Conservation (phyloP, 2,329 filamentous ascomycete species). For the Cercospora brassicicola region DNA sequence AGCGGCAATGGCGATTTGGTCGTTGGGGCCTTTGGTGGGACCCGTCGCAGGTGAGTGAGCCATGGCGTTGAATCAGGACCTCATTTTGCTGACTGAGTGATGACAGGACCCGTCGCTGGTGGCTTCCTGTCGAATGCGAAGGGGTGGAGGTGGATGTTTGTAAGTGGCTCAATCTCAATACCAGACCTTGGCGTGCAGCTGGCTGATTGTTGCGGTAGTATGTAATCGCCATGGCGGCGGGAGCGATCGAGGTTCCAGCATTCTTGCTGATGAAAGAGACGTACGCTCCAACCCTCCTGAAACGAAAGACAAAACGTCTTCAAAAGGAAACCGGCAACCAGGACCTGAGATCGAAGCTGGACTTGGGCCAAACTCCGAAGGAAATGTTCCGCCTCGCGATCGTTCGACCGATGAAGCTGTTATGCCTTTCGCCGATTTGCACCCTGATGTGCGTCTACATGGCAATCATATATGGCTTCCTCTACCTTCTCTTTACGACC, state of each 20-base stretch:
- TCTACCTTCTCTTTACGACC: slow-evolving; percentile 35
- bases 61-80: background rate
- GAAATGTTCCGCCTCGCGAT: slow-evolving; percentile 49
- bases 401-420: slow-evolving; percentile 51
- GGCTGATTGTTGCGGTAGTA: slow-evolving; percentile 45
- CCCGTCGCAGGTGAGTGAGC: slow-evolving; percentile 13
- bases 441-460: slow-evolving; percentile 31
- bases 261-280: slow-evolving; percentile 49
- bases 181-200: background rate
- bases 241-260: slow-evolving; percentile 39
- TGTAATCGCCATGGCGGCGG: slow-evolving; percentile 48
- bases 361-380: slow-evolving; percentile 39
- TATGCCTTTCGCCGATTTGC: slow-evolving; percentile 33
- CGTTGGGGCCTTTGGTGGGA: slow-evolving; percentile 32
- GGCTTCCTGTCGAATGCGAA: slow-evolving; percentile 62
- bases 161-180: slow-evolving; percentile 1
- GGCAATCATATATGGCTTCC: slow-evolving; percentile 32
- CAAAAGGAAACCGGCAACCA: slow-evolving; percentile 53
- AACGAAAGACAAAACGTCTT: slow-evolving; percentile 47
- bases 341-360: slow-evolving; percentile 43
- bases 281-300: slow-evolving; percentile 50
- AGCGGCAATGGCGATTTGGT: slow-evolving; percentile 36
- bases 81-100: background rate
- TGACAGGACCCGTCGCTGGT: slow-evolving; percentile 57
- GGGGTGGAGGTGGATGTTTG: slow-evolving; percentile 65